These are phyloP conservation scores for Imleria badia DNA, from an alignment of 768 basidiomycete species.

Conservation along the genomic window DNA sequence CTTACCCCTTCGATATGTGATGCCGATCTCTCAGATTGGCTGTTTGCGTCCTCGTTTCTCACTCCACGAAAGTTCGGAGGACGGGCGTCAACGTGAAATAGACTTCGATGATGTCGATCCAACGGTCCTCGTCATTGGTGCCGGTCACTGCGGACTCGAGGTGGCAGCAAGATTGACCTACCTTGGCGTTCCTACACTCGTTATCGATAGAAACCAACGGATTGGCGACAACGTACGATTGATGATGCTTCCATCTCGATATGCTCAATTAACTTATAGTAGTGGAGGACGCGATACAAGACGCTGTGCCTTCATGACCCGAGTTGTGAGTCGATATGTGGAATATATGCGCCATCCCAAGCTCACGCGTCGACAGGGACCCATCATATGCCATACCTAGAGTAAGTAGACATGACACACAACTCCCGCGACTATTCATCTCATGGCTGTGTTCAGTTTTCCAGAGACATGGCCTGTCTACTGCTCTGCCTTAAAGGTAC, in stretches of 20 bases:
- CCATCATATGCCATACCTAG: conserved; percentile 55
- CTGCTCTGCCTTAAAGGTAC: conserved; percentile 50
- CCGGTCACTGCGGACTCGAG: conserved; percentile 64
- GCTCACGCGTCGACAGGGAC: conserved; percentile 36
- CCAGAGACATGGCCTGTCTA: conserved; percentile 54
- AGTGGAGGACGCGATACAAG: conserved; percentile 59
- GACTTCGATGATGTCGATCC: conserved; percentile 50
- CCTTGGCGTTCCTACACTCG: conserved; percentile 51
- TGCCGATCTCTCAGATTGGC: conserved; percentile 27
- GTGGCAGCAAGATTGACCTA: conserved; percentile 60
- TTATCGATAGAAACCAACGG: conserved; percentile 50
- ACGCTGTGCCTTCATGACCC: conserved; percentile 53
- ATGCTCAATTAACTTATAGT: conserved; percentile 1
- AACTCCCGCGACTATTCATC: neutral
- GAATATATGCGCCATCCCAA: conserved; percentile 1
- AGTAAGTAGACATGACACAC: conserved; percentile 32
- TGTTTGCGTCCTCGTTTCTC: conserved; percentile 39
- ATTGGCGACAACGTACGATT: conserved; percentile 46
- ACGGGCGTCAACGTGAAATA: conserved; percentile 38
- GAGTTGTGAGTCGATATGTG: conserved; percentile 39
- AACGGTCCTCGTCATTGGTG: conserved; percentile 61
- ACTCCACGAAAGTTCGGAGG: conserved; percentile 52
- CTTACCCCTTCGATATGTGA: neutral
- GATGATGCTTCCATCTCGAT: neutral
- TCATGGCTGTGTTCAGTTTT: conserved; percentile 36